Conservation (phyloP, 176 grass and related monocot species). For the Urochloa ruziziensis region DNA sequence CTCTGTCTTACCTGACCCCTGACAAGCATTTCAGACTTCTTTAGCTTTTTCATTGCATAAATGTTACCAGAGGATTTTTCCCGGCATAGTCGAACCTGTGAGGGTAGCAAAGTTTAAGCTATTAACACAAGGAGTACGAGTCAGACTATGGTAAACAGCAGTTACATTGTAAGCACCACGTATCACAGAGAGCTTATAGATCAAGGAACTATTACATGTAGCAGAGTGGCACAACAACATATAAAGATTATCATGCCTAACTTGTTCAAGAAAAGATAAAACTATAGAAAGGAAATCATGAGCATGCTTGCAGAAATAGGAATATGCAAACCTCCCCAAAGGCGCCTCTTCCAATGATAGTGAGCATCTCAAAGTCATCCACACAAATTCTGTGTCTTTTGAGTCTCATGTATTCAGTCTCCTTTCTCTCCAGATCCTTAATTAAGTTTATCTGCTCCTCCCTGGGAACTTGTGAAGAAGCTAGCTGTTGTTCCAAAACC, state of each 20-base stretch:
- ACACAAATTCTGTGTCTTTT: conserved; percentile 64
- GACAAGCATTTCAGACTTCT: conserved; percentile 68
- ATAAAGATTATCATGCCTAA: neutral
- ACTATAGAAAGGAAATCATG: neutral
- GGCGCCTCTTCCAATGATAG: conserved; percentile 70
- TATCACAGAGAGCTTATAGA: neutral
- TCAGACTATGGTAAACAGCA: neutral
- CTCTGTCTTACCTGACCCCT: conserved; percentile 50
- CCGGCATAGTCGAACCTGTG: conserved; percentile 48
- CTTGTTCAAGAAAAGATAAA: neutral
- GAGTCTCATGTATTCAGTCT: conserved; percentile 73
- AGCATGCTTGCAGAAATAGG: conserved; percentile 6
- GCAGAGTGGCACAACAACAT: neutral
- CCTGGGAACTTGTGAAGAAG: conserved; percentile 49
- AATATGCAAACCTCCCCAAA: conserved; percentile 56
- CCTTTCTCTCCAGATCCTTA: conserved; percentile 77
- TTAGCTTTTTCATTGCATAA: conserved; percentile 74
- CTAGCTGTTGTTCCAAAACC: conserved; percentile 62
- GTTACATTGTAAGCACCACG: neutral
- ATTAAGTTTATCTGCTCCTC: conserved; percentile 64
- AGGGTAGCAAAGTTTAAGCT: neutral
- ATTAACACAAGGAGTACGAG: neutral
- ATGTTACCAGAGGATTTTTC: conserved; percentile 53
- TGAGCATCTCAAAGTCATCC: conserved; percentile 65
- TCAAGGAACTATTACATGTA: neutral